These are phyloP conservation scores for Penicillium occitanis DNA, from an alignment of 2,329 filamentous ascomycete genomes.

Conservation along the genomic window DNA sequence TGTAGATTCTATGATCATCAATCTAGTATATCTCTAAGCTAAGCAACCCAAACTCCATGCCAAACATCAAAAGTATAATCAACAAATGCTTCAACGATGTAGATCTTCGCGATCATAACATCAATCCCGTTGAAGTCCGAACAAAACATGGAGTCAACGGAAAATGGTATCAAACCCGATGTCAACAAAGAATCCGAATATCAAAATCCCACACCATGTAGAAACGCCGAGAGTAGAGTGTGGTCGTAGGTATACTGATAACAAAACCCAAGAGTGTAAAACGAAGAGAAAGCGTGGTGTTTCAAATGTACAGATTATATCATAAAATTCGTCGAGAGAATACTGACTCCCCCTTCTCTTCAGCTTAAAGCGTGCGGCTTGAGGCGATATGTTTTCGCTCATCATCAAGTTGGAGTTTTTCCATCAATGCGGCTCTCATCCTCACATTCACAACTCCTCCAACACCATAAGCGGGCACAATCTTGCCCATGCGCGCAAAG, in stretches of 20 bases:
- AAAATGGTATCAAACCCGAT: slow-evolving; percentile 8
- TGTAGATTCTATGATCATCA: not conserved
- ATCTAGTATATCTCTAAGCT: not conserved
- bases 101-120: not conserved
- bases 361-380: not conserved
- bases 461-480: slow-evolving; percentile 84
- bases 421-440: slow-evolving; percentile 67
- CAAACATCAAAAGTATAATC: not conserved
- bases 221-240: slow-evolving; percentile 17
- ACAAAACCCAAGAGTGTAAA: not conserved
- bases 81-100: not conserved
- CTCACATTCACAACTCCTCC: slow-evolving; percentile 82
- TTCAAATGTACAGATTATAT: not conserved
- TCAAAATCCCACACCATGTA: not conserved
- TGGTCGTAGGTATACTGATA: not conserved
- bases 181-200: not conserved
- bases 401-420: slow-evolving; percentile 48
- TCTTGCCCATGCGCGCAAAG: slow-evolving; percentile 74
- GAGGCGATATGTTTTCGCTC: not conserved
- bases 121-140: not conserved
- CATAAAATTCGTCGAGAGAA: not conserved
- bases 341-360: not conserved
- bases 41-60: not conserved
- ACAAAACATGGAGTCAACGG: not conserved
- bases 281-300: not conserved